Evolutionary conservation across 202 grass and related monocot species (phyloP).

Genomic region (Zoysia matrella): DNA sequence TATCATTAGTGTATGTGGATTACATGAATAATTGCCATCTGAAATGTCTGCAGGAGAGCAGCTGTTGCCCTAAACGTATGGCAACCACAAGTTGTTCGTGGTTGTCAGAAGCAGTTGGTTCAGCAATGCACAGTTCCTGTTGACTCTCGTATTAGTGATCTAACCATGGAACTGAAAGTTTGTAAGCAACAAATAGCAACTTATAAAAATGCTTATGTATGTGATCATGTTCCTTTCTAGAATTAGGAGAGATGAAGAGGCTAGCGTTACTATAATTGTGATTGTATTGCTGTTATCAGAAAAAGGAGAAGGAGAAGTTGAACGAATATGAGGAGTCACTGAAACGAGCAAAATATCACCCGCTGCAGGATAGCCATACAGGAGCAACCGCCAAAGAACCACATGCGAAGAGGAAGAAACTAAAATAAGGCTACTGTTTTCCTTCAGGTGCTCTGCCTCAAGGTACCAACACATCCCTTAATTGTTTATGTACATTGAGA

Average conservation of each 20-base stretch:
- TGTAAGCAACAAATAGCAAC: slow-evolving; percentile 93
- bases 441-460: slow-evolving; percentile 21
- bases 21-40: not conserved
- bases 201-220: slow-evolving; percentile 82
- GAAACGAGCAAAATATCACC: slow-evolving; percentile 77
- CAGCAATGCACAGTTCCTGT: slow-evolving; percentile 87
- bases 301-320: slow-evolving; percentile 72
- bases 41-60: slow-evolving; percentile 66
- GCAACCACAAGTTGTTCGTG: slow-evolving; percentile 91
- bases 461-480: slow-evolving; percentile 11
- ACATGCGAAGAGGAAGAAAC: slow-evolving; percentile 59
- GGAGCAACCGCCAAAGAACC: slow-evolving; percentile 27
- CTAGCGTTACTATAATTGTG: slow-evolving; percentile 43
- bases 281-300: slow-evolving; percentile 53
- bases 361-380: slow-evolving; percentile 45
- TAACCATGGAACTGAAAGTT: slow-evolving; percentile 93
- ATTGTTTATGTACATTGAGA: not conserved
- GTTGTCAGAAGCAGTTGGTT: slow-evolving; percentile 85
- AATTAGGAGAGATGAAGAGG: slow-evolving; percentile 7
- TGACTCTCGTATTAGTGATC: slow-evolving; percentile 67
- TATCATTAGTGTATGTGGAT: slow-evolving; percentile 13
- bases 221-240: slow-evolving; percentile 42
- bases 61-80: slow-evolving; percentile 90
- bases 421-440: slow-evolving; percentile 43
- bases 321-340: slow-evolving; percentile 66